These are phyloP conservation scores for Pleodorina starrii DNA, from an alignment of 139 green algal genomes.

Conservation along the genomic window DNA sequence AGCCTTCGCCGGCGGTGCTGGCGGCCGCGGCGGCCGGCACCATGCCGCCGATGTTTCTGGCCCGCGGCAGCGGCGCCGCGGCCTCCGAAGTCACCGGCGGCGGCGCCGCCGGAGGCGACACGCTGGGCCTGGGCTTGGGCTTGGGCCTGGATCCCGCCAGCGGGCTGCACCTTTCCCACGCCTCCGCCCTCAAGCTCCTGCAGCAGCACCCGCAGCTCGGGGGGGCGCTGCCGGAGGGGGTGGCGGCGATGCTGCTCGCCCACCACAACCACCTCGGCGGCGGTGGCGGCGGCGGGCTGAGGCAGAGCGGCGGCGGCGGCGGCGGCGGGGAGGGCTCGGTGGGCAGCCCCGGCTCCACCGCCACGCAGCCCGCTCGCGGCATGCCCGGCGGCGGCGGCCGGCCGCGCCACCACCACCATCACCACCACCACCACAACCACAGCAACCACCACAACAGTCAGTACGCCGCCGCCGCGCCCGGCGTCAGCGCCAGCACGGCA, in stretches of 20 bases:
- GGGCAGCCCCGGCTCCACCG: neutral
- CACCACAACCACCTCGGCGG: neutral
- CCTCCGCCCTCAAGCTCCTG: neutral
- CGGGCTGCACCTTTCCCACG: slow-evolving; percentile 22
- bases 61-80: neutral
- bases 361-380: neutral
- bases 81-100: neutral
- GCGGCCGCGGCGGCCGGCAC: neutral
- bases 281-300: neutral
- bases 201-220: slow-evolving; percentile 5
- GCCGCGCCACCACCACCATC: neutral
- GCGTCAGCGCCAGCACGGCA: neutral
- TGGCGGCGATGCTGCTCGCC: neutral
- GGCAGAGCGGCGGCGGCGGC: neutral
- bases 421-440: neutral
- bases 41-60: neutral
- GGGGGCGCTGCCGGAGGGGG: neutral
- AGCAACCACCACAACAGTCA: neutral
- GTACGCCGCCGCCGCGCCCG: neutral
- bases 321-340: slow-evolving; percentile 26
- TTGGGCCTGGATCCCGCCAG: neutral
- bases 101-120: neutral
- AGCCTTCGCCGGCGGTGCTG: neutral
- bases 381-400: slow-evolving; percentile 28
- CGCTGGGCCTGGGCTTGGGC: neutral